phyloP scores from a whole-genome alignment of 805 yeast genomes.

The Jamesozyma spencerorum region DNA sequence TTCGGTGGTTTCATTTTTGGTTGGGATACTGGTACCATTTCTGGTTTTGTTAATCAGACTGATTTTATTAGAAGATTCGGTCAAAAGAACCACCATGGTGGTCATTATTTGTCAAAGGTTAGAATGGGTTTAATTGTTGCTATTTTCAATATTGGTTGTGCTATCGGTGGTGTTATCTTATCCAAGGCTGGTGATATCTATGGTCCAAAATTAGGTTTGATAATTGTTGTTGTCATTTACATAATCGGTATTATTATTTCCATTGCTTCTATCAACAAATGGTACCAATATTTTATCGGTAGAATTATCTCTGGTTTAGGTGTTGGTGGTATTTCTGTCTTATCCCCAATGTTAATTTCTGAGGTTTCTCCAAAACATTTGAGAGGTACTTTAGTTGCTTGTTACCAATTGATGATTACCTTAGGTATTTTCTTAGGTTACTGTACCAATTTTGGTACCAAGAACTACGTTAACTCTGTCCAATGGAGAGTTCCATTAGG shows the following conservation, averaged over 20 bases:
- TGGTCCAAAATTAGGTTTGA: slow-evolving; percentile 58
- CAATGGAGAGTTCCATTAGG: slow-evolving; percentile 72
- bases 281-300: slow-evolving; percentile 62
- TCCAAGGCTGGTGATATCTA: slow-evolving; percentile 21
- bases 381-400: slow-evolving; percentile 44
- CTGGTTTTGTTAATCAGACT: slow-evolving; percentile 53
- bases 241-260: slow-evolving; percentile 60
- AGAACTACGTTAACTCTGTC: slow-evolving; percentile 49
- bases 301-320: slow-evolving; percentile 63
- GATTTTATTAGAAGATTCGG: slow-evolving; percentile 54
- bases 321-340: slow-evolving; percentile 63
- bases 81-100: slow-evolving; percentile 34
- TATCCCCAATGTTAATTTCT: slow-evolving; percentile 63
- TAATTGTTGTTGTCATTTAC: slow-evolving; percentile 52
- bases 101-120: slow-evolving; percentile 38
- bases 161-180: slow-evolving; percentile 12
- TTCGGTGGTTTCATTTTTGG: slow-evolving; percentile 30
- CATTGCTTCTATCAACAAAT: slow-evolving; percentile 42
- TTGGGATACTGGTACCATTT: slow-evolving; percentile 74
- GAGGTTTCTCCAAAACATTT: slow-evolving; percentile 61
- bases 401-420: slow-evolving; percentile 62
- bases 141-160: slow-evolving; percentile 60
- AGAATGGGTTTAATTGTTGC: slow-evolving; percentile 50
- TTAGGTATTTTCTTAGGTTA: slow-evolving; percentile 68
- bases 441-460: slow-evolving; percentile 54